These are phyloP conservation scores for Oryza meyeriana DNA, from an alignment of 176 grass and related monocot genomes.

Conservation along the genomic window DNA sequence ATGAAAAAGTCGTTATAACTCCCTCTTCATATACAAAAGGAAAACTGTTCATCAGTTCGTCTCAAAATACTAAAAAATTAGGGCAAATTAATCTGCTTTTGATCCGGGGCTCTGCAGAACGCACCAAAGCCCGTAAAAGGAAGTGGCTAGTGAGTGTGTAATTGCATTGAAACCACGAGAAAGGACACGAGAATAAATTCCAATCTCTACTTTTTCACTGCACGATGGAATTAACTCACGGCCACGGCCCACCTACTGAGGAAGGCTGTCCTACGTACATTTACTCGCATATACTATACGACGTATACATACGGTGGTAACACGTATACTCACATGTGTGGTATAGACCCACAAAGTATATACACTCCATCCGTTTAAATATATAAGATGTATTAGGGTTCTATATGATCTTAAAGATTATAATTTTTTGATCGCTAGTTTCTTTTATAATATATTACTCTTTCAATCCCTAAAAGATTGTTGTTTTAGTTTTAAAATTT, in stretches of 20 bases:
- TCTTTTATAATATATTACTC: no score
- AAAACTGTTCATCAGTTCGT: background rate
- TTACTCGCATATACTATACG: background rate
- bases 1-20: background rate
- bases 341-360: no score
- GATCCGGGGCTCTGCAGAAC: background rate
- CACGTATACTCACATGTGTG: no score
- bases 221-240: background rate
- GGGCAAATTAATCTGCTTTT: background rate
- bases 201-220: background rate
- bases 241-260: background rate
- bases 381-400: no score
- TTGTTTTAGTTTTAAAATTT: no score
- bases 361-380: no score
- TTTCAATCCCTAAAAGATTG: no score
- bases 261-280: background rate
- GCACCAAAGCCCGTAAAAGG: background rate
- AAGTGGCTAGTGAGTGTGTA: background rate
- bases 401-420: no score
- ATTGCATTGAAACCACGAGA: background rate
- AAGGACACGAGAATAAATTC: background rate
- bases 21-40: no score
- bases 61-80: background rate
- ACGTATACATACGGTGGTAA: no score
- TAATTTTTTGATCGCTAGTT: no score